Percentiles rank a stretch among this genome's conserved stretches.
These are phyloP conservation scores for Penicillium sp. DNA, from an alignment of 2,329 filamentous ascomycete species.

Conservation along the genomic window DNA sequence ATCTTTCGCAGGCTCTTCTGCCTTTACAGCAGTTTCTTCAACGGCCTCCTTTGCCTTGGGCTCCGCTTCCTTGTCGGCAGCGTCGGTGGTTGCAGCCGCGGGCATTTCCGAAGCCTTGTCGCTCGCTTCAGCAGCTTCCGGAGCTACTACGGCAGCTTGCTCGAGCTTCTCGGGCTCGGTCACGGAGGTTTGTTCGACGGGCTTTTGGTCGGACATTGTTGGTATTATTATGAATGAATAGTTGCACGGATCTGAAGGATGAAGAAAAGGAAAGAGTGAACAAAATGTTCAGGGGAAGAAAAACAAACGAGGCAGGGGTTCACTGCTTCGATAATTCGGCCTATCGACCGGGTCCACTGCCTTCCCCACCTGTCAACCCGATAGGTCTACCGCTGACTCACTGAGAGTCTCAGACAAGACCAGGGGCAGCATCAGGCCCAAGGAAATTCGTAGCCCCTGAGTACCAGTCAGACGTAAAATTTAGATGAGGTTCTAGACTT, in stretches of 20 bases:
- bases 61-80: slow-evolving; percentile 6
- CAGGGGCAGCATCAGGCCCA: background rate
- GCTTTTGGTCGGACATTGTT: slow-evolving; percentile 31
- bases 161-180: slow-evolving; percentile 24
- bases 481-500: background rate
- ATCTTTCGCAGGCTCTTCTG: slow-evolving; percentile 9
- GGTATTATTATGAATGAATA: background rate
- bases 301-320: slow-evolving; percentile 16
- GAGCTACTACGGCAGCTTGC: slow-evolving; percentile 12
- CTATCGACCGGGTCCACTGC: slow-evolving; percentile 16
- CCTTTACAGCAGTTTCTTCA: slow-evolving; percentile 5
- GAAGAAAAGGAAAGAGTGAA: background rate
- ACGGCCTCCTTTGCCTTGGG: slow-evolving; percentile 8
- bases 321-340: slow-evolving; percentile 13
- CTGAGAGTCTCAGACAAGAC: slow-evolving; percentile 1
- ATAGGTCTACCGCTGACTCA: background rate
- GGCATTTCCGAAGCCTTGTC: slow-evolving; percentile 20
- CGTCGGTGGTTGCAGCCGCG: slow-evolving; percentile 12
- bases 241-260: background rate
- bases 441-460: slow-evolving; percentile 4
- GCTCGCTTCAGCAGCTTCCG: slow-evolving; percentile 11
- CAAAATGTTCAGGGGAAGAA: slow-evolving; percentile 17
- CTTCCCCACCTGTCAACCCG: slow-evolving; percentile 24
- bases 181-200: slow-evolving; percentile 23
- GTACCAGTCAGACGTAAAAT: background rate